Base-by-base conservation (phyloP, 108 stramenopile genomes). In the Chaetoceros tenuissimus region DNA sequence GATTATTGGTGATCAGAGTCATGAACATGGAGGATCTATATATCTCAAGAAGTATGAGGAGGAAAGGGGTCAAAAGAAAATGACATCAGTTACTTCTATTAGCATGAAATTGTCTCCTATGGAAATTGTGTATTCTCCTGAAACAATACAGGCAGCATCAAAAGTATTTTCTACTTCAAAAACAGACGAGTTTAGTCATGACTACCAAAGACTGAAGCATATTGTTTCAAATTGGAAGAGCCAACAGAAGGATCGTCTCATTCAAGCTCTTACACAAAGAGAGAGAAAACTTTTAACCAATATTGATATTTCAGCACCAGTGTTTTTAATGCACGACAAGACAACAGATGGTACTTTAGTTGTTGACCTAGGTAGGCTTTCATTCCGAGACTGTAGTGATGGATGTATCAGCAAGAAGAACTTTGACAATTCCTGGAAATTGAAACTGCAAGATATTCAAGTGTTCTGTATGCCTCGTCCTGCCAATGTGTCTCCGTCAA, bases 71-170 rank as follows among this genome's bases (percentile, higher is more conserved):
- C 8, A 40, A 13, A 40, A 13, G 5, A 40, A 13, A 10, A 21
- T 51, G 20, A 67, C 68, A 18, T 68, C 77, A 0, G 69, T 59
- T 13, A 73, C 74, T 3, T 46, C 23, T 2, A 53, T 59, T 18
- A 57, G 56, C 19, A 34, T 82, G 10, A 69, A 63, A 10, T 51
- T 86, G 10, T 55, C 62, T 26, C 81, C 85, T 2, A 60, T 86
- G 54, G 81, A 86, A 62, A 62, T 82, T 44, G 71, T 80, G 3
- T 86, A 82, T 57, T 66, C 77, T 28, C 73, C 81, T 23, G 43
- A 71, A 21, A 72, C 81, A 18, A 74, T 78, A 30, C 79, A 82
- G 66, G 74, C 68, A 31, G 48, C 80, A 5, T 77, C 60, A 3
- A 55, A 74, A 56, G 71, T 86, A 17, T 68, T 86, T 24, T 65